Conservation (phyloP, 2,329 filamentous ascomycete genomes). For the Pyrenochaeta sp. region DNA sequence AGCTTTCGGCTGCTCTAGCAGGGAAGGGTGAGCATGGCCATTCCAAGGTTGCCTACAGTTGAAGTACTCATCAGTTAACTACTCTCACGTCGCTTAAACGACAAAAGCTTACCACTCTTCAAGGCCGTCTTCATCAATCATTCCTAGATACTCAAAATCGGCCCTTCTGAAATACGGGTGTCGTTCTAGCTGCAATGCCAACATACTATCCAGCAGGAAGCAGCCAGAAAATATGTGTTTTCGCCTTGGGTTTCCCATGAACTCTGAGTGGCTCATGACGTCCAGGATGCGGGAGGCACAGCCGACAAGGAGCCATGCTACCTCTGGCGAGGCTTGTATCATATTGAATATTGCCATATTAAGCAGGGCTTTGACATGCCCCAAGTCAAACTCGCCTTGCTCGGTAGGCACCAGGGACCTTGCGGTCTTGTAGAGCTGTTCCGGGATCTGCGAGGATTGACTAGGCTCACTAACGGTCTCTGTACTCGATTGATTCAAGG, state of each 20-base stretch:
- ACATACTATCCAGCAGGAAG: constrained; percentile 67
- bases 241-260: constrained; percentile 37
- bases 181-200: constrained; percentile 61
- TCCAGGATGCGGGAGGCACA: constrained; percentile 65
- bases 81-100: too few relatives aligned
- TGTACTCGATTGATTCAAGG: constrained; percentile 33
- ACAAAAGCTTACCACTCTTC: constrained; percentile 65
- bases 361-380: constrained; percentile 53
- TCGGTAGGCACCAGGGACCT: constrained; percentile 42
- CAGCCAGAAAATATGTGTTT: constrained; percentile 63
- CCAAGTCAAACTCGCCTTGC: constrained; percentile 42
- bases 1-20: constrained; percentile 24
- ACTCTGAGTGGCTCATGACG: constrained; percentile 48
- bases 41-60: constrained; percentile 67
- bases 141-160: constrained; percentile 57
- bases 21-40: constrained; percentile 54
- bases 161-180: constrained; percentile 59
- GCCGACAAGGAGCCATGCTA: constrained; percentile 71
- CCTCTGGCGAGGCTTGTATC: constrained; percentile 62
- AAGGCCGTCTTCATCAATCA: constrained; percentile 69
- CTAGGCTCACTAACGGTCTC: constrained; percentile 5
- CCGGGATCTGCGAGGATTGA: constrained; percentile 14
- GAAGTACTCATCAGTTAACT: too few relatives aligned
- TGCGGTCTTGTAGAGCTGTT: constrained; percentile 35
- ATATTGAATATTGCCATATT: constrained; percentile 68